Conservation (phyloP, 148 eudicot genomes). For the Rhododendron ferrugineum region DNA sequence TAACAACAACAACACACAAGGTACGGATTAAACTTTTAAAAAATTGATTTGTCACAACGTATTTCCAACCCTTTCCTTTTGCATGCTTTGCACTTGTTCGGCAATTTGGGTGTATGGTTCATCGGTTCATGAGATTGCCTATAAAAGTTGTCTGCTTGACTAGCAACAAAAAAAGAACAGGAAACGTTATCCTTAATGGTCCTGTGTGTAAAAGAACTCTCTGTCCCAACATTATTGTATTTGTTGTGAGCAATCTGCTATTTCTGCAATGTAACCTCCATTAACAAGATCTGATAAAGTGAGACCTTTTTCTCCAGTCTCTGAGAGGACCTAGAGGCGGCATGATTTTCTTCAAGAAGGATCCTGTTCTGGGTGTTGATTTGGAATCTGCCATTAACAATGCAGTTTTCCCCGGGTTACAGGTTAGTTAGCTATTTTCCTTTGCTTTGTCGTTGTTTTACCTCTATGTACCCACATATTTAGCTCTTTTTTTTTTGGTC, state of each 20-base stretch:
- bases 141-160: neutral
- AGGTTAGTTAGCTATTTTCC: constrained; percentile 32
- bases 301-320: constrained; percentile 41
- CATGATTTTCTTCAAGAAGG: constrained; percentile 89
- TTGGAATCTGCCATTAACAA: constrained; percentile 80
- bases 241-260: neutral
- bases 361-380: constrained; percentile 68
- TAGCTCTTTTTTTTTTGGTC: neutral
- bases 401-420: constrained; percentile 88
- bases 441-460: neutral
- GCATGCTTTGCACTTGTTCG: neutral
- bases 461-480: neutral
- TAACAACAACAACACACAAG: constrained; percentile 97
- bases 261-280: constrained; percentile 29
- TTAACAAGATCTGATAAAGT: constrained; percentile 48
- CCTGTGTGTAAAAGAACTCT: constrained; percentile 60
- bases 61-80: neutral
- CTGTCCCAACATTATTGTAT: constrained; percentile 56
- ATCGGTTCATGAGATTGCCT: neutral
- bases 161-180: neutral
- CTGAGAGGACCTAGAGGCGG: constrained; percentile 96
- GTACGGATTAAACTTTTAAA: constrained; percentile 21
- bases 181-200: constrained; percentile 61
- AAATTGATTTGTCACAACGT: neutral
- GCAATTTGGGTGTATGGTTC: neutral